Conservation (phyloP, 805 yeast genomes). For the Ogataea parapolymorpha region DNA sequence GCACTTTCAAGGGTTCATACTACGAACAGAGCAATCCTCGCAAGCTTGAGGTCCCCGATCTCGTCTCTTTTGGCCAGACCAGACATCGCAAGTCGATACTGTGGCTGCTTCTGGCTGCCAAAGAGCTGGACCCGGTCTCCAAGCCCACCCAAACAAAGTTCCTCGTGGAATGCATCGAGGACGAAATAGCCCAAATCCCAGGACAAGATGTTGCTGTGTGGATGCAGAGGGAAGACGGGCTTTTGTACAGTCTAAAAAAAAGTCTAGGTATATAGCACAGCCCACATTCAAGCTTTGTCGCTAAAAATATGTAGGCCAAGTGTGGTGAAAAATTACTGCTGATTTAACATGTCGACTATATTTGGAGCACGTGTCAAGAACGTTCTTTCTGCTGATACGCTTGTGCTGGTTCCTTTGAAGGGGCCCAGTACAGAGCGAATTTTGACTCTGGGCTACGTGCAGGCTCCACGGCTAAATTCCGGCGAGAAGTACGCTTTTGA, state of each 20-base stretch:
- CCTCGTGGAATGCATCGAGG: slow-evolving; percentile 24
- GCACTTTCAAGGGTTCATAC: slow-evolving; percentile 19
- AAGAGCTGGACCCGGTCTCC: slow-evolving; percentile 52
- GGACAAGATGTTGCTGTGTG: slow-evolving; percentile 14
- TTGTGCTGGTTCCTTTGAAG: slow-evolving; percentile 54
- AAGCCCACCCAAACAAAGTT: slow-evolving; percentile 27
- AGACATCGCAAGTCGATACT: slow-evolving; percentile 71
- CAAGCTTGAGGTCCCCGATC: slow-evolving; percentile 34
- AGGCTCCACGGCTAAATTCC: slow-evolving; percentile 48
- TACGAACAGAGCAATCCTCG: slow-evolving; percentile 36
- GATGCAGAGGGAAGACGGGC: slow-evolving; percentile 27
- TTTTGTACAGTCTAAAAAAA: slow-evolving; percentile 22
- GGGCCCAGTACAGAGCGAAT: slow-evolving; percentile 54
- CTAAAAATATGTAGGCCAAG: neutral
- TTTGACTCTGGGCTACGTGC: slow-evolving; percentile 61
- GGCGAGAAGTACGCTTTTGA: slow-evolving; percentile 52
- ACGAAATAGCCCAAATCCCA: slow-evolving; percentile 5
- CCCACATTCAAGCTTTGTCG: slow-evolving; percentile 1
- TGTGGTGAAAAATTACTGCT: slow-evolving; percentile 1
- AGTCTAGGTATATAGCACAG: slow-evolving; percentile 11
- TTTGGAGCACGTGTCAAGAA: slow-evolving; percentile 62
- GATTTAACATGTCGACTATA: slow-evolving; percentile 25
- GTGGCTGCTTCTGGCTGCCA: slow-evolving; percentile 73
- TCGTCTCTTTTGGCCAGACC: slow-evolving; percentile 49
- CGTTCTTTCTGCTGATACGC: slow-evolving; percentile 68